Percentiles rank a stretch among this genome's conserved stretches.
These are phyloP conservation scores for Cytospora piceae DNA, from an alignment of 2,329 filamentous ascomycete species.

Conservation along the genomic window DNA sequence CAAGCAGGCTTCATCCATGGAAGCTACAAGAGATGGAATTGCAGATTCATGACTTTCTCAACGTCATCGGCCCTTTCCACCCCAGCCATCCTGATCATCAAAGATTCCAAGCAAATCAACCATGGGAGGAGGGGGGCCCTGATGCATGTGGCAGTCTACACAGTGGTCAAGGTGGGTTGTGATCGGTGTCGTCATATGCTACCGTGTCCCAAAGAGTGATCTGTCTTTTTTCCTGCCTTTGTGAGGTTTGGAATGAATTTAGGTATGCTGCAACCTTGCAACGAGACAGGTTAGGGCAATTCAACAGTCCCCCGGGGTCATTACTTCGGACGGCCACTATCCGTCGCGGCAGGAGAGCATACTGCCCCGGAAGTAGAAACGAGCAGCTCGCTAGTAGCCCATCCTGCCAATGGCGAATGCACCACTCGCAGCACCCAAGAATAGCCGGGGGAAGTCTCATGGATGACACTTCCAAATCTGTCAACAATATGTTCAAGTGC, in stretches of 20 bases:
- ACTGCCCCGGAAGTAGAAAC: neutral
- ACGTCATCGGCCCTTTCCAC: neutral
- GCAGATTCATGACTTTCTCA: neutral
- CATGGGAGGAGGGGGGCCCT: neutral
- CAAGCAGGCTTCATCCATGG: neutral
- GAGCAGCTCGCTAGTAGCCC: neutral
- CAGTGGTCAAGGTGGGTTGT: neutral
- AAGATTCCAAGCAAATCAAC: neutral
- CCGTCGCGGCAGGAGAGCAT: neutral
- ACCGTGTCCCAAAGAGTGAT: neutral
- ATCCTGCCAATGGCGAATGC: neutral
- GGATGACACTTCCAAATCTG: slow-evolving; percentile 1
- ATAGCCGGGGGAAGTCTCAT: neutral
- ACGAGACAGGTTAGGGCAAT: neutral
- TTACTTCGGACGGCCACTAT: neutral
- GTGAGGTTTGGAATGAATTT: neutral
- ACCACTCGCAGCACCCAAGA: neutral
- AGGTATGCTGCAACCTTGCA: neutral
- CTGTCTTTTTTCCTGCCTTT: neutral
- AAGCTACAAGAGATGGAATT: neutral
- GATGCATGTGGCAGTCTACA: neutral
- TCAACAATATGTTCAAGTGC: slow-evolving; percentile 12
- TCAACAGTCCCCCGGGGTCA: neutral
- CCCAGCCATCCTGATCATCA: neutral
- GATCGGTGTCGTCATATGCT: slow-evolving; percentile 3